These are phyloP conservation scores for Chamaecyparis obtusa DNA, from an alignment of 75 land plant species.

Conservation along the genomic window DNA sequence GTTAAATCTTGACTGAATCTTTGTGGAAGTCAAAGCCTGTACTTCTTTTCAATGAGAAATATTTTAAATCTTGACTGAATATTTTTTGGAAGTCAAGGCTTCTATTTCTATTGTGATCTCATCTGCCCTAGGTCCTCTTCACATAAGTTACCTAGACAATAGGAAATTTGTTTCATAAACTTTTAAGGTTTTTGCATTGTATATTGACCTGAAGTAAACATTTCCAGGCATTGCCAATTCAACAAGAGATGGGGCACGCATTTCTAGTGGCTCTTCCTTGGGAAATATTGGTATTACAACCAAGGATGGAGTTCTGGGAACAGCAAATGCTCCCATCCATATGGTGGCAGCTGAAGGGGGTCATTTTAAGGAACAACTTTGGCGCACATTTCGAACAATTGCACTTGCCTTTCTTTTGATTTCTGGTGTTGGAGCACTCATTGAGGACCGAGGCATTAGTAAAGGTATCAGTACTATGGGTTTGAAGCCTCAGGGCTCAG, in stretches of 20 bases:
- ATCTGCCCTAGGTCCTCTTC: not conserved
- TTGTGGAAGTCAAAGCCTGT: not conserved
- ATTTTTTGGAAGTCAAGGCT: not conserved
- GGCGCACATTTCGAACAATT: slow-evolving; percentile 88
- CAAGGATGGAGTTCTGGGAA: slow-evolving; percentile 89
- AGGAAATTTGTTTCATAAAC: not conserved
- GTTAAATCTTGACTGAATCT: not conserved
- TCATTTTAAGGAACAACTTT: slow-evolving; percentile 82
- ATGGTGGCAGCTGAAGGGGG: slow-evolving; percentile 92
- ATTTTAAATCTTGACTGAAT: too few relatives aligned
- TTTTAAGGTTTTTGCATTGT: not conserved
- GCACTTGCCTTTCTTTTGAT: slow-evolving; percentile 84
- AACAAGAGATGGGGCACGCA: slow-evolving; percentile 47
- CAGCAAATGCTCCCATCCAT: slow-evolving; percentile 88
- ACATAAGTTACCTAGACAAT: not conserved
- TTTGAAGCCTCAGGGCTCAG: not conserved
- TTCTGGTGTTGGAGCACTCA: slow-evolving; percentile 91
- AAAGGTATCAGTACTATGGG: slow-evolving; percentile 53
- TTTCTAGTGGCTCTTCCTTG: slow-evolving; percentile 48
- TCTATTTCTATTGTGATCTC: not conserved
- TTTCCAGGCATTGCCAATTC: slow-evolving; percentile 36
- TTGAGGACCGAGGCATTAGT: slow-evolving; percentile 92
- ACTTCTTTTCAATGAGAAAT: too few relatives aligned
- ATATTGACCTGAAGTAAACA: not conserved
- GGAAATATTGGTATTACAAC: slow-evolving; percentile 58